Conservation (phyloP, 257 asterid genomes). For the Salvia rosmarinus region DNA sequence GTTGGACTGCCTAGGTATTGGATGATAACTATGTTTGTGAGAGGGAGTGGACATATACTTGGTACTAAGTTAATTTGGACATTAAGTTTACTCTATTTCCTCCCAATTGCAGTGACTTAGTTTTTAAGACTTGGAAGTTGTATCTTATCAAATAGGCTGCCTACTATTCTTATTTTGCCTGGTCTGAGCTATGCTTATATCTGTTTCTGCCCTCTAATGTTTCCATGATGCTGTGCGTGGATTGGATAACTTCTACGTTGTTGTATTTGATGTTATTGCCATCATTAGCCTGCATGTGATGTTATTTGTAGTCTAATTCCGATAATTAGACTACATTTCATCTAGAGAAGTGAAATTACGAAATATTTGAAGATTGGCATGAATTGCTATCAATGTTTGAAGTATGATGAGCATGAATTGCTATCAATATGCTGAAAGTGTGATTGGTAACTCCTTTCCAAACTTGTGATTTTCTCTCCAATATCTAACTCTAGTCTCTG, state of each 20-base stretch:
- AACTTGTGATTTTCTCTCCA: too few species aligned
- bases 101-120: too few species aligned
- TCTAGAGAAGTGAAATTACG: too few species aligned
- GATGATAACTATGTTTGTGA: not conserved
- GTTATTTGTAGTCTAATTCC: too few species aligned
- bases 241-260: not conserved
- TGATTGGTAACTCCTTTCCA: too few species aligned
- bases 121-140: slow-evolving; percentile 20
- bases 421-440: too few species aligned
- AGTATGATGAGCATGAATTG: too few species aligned
- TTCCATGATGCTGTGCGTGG: slow-evolving; percentile 4
- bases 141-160: not conserved
- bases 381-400: too few species aligned
- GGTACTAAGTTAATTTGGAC: not conserved
- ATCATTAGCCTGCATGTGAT: not conserved
- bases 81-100: not conserved
- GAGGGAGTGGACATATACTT: not conserved
- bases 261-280: not conserved
- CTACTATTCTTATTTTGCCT: not conserved
- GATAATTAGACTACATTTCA: too few species aligned
- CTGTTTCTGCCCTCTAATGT: not conserved
- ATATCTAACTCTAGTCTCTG: too few species aligned
- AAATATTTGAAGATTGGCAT: too few species aligned
- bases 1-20: not conserved
- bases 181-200: not conserved